Evolutionary conservation across 495 filamentous ascomycete genomes (phyloP), one percentile per base, ranked within the genome.

Genomic region (Astrothelium macrocarpum): DNA sequence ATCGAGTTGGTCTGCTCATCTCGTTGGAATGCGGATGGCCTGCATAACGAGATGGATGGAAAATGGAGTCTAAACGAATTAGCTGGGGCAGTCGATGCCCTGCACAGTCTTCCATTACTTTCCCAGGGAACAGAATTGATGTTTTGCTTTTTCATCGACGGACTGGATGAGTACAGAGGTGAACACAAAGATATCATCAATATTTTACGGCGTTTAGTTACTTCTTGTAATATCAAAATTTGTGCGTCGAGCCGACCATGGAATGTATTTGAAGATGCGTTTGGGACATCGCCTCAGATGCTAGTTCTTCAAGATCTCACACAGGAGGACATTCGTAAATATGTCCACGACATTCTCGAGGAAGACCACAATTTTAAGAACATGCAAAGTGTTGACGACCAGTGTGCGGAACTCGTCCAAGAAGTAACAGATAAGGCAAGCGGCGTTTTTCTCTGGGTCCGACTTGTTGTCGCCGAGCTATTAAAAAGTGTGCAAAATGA

Each of bases 71-170:
- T 56, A 25, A 56, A 56, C 9, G 31, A 66, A 39, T 18, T 65
- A 34, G 23, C 49, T n/a, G 59, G 29, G 2, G 16, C 49, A 9
- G 25, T 56, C 20, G 16, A 29, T 26, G 9, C 23, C 11, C 29
- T 56, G 23, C 49, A 56, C 26, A 26, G 7, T 20, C 43, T 14
- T 49, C 11, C 43, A 29, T 5, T 56, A 5, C 49, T 56, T 56
- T 26, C 49, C 0, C 49, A 56, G 25, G 49, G 29, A 5, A 56
- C 2, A 53, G 53, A 29, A 16, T 59, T 31, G 34, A 69, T 64
- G 45, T 72, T 81, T n/a, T 81, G 76, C 65, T 75, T 82, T 49
- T 77, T 81, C 45, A 75, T 83, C 36, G 81, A 82, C 64, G 79
- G 60, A 5, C 31, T 62, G 60, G 60, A 62, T 23, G 60, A 62